Conservation (phyloP, 768 basidiomycete species). For the Phanerodontia chrysosporium region DNA sequence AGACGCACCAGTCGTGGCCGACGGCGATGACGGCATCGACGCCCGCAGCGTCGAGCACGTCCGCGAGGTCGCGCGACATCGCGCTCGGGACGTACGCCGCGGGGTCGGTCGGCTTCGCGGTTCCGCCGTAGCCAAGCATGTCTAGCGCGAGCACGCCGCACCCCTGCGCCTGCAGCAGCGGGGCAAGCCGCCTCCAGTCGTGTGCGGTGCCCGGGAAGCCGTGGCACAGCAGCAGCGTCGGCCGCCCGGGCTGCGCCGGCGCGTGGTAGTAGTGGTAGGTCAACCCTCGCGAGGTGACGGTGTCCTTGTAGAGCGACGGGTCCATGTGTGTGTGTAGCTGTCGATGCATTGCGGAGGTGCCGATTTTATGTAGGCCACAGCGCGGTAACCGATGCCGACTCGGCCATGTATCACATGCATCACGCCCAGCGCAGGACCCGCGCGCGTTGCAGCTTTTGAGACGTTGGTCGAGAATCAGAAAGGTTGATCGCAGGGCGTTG, state of each 20-base stretch:
- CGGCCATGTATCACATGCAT: too few species aligned
- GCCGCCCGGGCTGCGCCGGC: slow-evolving; percentile 23
- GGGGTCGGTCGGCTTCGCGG: slow-evolving; percentile 34
- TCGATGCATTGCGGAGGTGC: too few species aligned
- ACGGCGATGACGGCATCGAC: slow-evolving; percentile 26
- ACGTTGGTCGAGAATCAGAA: too few species aligned
- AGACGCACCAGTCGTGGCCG: slow-evolving; percentile 30
- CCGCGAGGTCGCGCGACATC: slow-evolving; percentile 29
- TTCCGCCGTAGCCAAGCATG: slow-evolving; percentile 44
- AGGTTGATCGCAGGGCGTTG: too few species aligned
- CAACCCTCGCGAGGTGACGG: slow-evolving; percentile 28
- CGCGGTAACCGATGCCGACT: too few species aligned
- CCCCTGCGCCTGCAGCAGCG: slow-evolving; percentile 34
- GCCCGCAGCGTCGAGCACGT: slow-evolving; percentile 27
- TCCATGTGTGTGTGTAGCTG: slow-evolving; percentile 20
- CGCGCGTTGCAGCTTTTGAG: too few species aligned
- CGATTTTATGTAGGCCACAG: too few species aligned
- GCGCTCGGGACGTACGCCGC: slow-evolving; percentile 22
- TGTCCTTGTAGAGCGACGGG: slow-evolving; percentile 29
- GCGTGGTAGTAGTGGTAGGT: slow-evolving; percentile 34
- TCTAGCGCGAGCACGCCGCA: slow-evolving; percentile 44
- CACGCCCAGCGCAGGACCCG: too few species aligned
- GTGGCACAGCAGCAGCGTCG: slow-evolving; percentile 40
- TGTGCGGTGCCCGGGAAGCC: slow-evolving; percentile 39
- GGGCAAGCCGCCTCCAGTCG: slow-evolving; percentile 40